A percentile compares a stretch with the other conserved stretches of the same genome.
Conservation (phyloP, 495 filamentous ascomycete species). For the Annulohypoxylon maeteangense region DNA sequence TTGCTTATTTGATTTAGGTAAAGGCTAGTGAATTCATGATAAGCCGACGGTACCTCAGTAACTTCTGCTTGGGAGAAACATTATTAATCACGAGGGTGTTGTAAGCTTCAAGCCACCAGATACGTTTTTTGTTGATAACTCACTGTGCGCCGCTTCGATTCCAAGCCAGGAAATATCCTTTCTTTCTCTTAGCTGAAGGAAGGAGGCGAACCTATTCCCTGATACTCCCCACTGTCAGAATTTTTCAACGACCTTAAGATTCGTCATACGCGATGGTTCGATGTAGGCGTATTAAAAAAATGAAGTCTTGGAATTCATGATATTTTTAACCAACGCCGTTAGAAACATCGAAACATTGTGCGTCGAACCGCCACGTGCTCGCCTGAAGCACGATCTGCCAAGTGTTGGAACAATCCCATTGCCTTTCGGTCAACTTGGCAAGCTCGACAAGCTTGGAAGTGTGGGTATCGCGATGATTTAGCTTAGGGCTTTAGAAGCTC, state of each 20-base stretch:
- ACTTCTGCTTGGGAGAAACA: no score
- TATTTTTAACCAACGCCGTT: neutral
- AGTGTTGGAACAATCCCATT: neutral
- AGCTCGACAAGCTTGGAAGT: neutral
- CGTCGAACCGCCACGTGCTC: constrained; percentile 5
- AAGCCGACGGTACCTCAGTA: no score
- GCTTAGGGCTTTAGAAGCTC: neutral
- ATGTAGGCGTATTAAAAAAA: neutral
- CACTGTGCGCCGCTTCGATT: neutral
- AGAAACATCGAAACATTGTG: neutral
- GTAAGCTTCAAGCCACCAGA: neutral
- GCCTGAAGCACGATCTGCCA: neutral
- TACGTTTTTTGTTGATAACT: neutral
- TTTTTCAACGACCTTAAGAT: neutral
- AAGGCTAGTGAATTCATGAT: neutral
- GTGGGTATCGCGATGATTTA: neutral
- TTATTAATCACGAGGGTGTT: neutral
- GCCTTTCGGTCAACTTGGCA: neutral
- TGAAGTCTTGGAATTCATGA: neutral
- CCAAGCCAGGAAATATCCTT: neutral
- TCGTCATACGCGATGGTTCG: neutral
- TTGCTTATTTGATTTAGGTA: neutral
- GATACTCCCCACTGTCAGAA: neutral
- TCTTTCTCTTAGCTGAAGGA: neutral
- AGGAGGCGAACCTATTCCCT: neutral